Evolutionary conservation across 345 rosid genomes (phyloP).

Genomic region (Populus simonii): DNA sequence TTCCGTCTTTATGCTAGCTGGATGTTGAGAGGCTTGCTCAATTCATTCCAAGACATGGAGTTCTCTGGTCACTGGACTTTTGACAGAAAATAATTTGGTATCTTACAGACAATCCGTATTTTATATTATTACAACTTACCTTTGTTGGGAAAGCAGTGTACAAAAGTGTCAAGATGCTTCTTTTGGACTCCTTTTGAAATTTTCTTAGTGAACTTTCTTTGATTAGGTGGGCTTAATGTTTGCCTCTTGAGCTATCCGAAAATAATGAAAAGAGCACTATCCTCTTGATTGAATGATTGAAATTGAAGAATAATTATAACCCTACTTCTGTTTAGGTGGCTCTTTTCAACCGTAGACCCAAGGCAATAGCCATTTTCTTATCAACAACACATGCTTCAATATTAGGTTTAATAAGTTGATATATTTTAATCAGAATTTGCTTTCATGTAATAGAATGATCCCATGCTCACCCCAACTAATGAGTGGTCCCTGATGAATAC

Average conservation of each 20-base stretch:
- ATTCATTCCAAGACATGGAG: background rate
- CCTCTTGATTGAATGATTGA: slow-evolving; percentile 62
- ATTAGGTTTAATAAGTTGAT: background rate
- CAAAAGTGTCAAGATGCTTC: slow-evolving; percentile 42
- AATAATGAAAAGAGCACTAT: slow-evolving; percentile 19
- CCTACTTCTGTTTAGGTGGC: slow-evolving; percentile 24
- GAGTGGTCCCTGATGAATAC: slow-evolving; percentile 26
- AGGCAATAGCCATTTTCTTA: background rate
- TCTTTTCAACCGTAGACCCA: slow-evolving; percentile 15
- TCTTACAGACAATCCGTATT: slow-evolving; percentile 4
- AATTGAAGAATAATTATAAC: slow-evolving; percentile 18
- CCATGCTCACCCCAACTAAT: slow-evolving; percentile 6
- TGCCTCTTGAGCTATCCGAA: slow-evolving; percentile 14
- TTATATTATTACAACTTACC: slow-evolving; percentile 11
- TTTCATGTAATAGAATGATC: background rate
- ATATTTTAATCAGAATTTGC: background rate
- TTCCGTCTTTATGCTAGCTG: background rate
- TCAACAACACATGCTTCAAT: slow-evolving; percentile 7
- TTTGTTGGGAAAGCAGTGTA: slow-evolving; percentile 44
- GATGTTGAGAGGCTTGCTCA: background rate
- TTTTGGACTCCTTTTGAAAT: slow-evolving; percentile 30
- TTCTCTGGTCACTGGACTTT: background rate
- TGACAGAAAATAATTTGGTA: background rate
- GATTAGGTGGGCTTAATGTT: slow-evolving; percentile 4
- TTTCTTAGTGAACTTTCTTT: slow-evolving; percentile 9